phyloP scores from a whole-genome alignment of 139 green algal genomes.

The Tetraselmis chui region DNA sequence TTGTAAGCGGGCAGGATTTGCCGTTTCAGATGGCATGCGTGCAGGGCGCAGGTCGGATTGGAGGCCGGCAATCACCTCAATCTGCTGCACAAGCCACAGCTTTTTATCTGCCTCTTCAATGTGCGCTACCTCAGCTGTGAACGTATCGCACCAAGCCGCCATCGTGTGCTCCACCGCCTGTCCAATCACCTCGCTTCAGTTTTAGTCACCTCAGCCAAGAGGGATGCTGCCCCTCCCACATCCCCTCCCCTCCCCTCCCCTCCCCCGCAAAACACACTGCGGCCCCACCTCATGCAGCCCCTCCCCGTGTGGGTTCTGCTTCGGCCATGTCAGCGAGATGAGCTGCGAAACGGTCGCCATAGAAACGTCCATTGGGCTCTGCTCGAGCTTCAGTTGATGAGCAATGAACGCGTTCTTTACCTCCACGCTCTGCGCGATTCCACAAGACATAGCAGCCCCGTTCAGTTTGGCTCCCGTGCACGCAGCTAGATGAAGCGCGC shows the following conservation, averaged over 20 bases:
- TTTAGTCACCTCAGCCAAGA: too few species aligned
- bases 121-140: conserved; percentile 40
- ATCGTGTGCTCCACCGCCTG: conserved; percentile 29
- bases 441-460: too few species aligned
- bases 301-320: neutral
- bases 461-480: too few species aligned
- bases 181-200: too few species aligned
- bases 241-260: neutral
- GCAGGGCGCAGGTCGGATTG: too few species aligned
- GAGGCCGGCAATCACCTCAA: neutral
- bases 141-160: conserved; percentile 39
- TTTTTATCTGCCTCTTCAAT: conserved; percentile 5
- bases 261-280: neutral
- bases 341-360: neutral
- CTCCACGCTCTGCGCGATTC: neutral
- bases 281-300: neutral
- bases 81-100: neutral
- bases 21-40: conserved; percentile 7
- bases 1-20: conserved; percentile 27
- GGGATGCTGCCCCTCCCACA: too few species aligned
- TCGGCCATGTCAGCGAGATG: neutral
- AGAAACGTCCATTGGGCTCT: neutral
- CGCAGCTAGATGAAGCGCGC: neutral
- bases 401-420: neutral
- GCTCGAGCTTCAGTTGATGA: neutral